Percentiles rank a stretch among this genome's conserved stretches.
Evolutionary conservation across 2,329 filamentous ascomycete species (phyloP).

Genomic region (Dactylellina parvicollis): DNA sequence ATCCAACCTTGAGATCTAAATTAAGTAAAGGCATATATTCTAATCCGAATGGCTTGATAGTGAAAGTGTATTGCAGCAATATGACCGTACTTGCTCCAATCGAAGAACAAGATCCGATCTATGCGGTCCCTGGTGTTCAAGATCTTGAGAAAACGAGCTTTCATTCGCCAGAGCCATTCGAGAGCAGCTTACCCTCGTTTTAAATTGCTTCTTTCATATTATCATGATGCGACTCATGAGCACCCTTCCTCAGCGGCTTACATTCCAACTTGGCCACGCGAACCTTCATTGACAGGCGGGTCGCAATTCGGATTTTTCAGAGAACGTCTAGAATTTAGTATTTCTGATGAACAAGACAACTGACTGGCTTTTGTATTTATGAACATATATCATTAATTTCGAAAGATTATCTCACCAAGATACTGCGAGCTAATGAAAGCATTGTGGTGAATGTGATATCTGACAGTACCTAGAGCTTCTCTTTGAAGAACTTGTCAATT

Average conservation of each 20-base stretch:
- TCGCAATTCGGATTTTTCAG: slow-evolving; percentile 12
- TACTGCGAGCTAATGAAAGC: too few species aligned
- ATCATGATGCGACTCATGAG: too few species aligned
- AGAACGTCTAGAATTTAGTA: too few species aligned
- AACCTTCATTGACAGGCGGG: not conserved
- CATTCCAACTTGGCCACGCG: not conserved
- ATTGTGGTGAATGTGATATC: too few species aligned
- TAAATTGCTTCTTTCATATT: too few species aligned
- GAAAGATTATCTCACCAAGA: too few species aligned
- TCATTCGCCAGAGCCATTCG: slow-evolving; percentile 13
- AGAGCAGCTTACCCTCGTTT: not conserved
- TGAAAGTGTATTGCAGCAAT: slow-evolving; percentile 26
- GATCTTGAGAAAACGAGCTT: slow-evolving; percentile 6
- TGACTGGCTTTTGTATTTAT: too few species aligned
- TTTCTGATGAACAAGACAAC: too few species aligned
- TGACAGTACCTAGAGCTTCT: too few species aligned
- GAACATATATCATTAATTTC: too few species aligned
- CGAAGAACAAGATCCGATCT: slow-evolving; percentile 13
- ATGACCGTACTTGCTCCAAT: slow-evolving; percentile 5
- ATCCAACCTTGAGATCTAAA: not conserved
- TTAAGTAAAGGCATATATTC: not conserved
- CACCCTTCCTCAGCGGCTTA: too few species aligned
- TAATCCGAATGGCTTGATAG: not conserved
- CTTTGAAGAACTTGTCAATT: too few species aligned
- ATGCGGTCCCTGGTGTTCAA: slow-evolving; percentile 3